Evolutionary conservation across 78 protist genomes (phyloP).

Genomic region (Cavenderia fasciculata): DNA sequence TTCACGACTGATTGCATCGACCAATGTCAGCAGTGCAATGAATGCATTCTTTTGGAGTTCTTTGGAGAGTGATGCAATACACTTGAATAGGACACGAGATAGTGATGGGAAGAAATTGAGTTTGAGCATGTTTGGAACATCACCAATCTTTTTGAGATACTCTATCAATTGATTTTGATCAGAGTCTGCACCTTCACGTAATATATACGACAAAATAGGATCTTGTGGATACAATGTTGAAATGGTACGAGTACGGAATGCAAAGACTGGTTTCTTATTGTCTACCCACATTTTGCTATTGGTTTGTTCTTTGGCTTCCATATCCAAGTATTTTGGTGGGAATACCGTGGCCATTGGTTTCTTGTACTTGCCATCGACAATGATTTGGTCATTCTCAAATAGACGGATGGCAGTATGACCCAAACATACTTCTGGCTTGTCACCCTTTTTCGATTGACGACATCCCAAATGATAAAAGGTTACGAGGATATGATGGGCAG

Average conservation of each 20-base stretch:
- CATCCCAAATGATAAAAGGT: constrained; percentile 76
- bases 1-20: constrained; percentile 1
- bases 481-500: constrained; percentile 54
- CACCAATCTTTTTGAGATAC: constrained; percentile 12
- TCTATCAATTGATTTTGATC: constrained; percentile 21
- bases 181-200: background rate
- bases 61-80: background rate
- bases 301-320: constrained; percentile 18
- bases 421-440: constrained; percentile 30
- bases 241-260: constrained; percentile 38
- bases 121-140: constrained; percentile 14
- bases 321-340: constrained; percentile 47
- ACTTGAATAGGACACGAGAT: constrained; percentile 28
- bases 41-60: constrained; percentile 8
- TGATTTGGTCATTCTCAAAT: constrained; percentile 50
- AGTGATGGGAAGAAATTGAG: constrained; percentile 47
- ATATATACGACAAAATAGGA: background rate
- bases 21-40: constrained; percentile 2
- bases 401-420: constrained; percentile 38
- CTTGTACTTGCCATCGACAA: constrained; percentile 47
- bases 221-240: constrained; percentile 74
- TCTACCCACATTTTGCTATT: constrained; percentile 70
- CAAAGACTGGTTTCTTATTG: constrained; percentile 58
- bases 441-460: constrained; percentile 43
- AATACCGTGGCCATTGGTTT: constrained; percentile 60